Evolutionary conservation across 2,329 filamentous ascomycete genomes (phyloP).

Genomic region (Alternaria ventricosa): DNA sequence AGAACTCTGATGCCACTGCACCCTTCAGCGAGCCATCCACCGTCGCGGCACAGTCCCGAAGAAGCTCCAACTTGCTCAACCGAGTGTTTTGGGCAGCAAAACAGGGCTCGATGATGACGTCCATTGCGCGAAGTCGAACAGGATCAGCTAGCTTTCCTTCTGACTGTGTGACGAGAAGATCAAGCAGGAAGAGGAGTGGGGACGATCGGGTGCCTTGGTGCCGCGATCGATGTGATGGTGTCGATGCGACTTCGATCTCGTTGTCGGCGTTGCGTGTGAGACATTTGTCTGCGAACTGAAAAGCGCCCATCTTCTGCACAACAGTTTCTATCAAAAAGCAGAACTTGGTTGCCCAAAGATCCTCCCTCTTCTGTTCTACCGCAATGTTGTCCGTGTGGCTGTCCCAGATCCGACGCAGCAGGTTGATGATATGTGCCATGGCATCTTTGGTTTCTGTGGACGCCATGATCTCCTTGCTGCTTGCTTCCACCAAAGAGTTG

Average conservation of each 20-base stretch:
- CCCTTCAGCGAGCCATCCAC: constrained; percentile 27
- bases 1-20: constrained; percentile 34
- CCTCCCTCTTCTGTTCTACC: constrained; percentile 41
- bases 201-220: constrained; percentile 60
- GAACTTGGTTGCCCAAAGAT: constrained; percentile 58
- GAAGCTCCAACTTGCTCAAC: constrained; percentile 46
- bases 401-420: constrained; percentile 74
- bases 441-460: constrained; percentile 83
- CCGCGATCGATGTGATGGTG: constrained; percentile 67
- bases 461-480: constrained; percentile 86
- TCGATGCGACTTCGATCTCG: constrained; percentile 67
- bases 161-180: constrained; percentile 60
- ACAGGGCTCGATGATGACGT: constrained; percentile 65
- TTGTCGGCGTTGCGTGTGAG: constrained; percentile 62
- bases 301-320: constrained; percentile 57
- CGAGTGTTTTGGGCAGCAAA: constrained; percentile 52
- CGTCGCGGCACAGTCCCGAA: constrained; percentile 43
- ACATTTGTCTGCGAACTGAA: constrained; percentile 59
- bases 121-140: constrained; percentile 47
- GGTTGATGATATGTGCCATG: constrained; percentile 72
- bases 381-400: constrained; percentile 53
- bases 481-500: constrained; percentile 69
- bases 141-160: constrained; percentile 49
- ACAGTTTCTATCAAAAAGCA: constrained; percentile 59
- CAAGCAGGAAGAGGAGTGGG: constrained; percentile 71